A percentile compares a stretch with the other conserved stretches of the same genome.
These are phyloP conservation scores for Ogataea trehaloabstinens DNA, from an alignment of 805 yeast species.

Conservation along the genomic window DNA sequence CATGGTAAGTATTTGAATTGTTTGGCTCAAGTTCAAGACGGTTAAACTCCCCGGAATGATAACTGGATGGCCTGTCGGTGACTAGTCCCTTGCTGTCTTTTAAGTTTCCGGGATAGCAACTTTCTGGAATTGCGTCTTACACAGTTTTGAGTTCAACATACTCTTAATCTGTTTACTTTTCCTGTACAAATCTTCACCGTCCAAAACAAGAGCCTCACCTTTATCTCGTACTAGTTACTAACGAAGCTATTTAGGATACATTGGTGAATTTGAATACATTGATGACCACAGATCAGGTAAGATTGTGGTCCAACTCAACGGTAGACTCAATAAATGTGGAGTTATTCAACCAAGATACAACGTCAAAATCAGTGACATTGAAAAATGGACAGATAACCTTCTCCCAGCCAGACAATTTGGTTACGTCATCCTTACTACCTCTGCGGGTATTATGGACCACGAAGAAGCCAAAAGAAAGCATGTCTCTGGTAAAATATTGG, in stretches of 20 bases:
- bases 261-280: slow-evolving; percentile 97
- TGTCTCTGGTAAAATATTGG: slow-evolving; percentile 98
- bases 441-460: slow-evolving; percentile 99
- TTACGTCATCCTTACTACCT: slow-evolving; percentile 95
- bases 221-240: slow-evolving; percentile 20
- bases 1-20: slow-evolving; percentile 76
- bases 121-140: slow-evolving; percentile 58
- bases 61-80: slow-evolving; percentile 96
- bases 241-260: slow-evolving; percentile 55
- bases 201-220: neutral
- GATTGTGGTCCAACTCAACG: slow-evolving; percentile 95
- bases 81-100: slow-evolving; percentile 91
- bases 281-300: slow-evolving; percentile 99
- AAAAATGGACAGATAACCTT: slow-evolving; percentile 98
- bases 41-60: slow-evolving; percentile 94
- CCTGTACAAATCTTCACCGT: slow-evolving; percentile 46
- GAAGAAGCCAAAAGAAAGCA: slow-evolving; percentile 99
- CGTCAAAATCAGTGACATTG: slow-evolving; percentile 92
- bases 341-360: slow-evolving; percentile 98
- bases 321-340: slow-evolving; percentile 99
- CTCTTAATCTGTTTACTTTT: slow-evolving; percentile 61
- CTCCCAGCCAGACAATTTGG: slow-evolving; percentile 99
- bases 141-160: slow-evolving; percentile 43
- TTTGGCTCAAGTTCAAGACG: slow-evolving; percentile 1
- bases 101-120: slow-evolving; percentile 88